Percentiles rank a stretch among this genome's conserved stretches.
Evolutionary conservation across 345 rosid species (phyloP).

Genomic region (Raphanus raphanistrum): DNA sequence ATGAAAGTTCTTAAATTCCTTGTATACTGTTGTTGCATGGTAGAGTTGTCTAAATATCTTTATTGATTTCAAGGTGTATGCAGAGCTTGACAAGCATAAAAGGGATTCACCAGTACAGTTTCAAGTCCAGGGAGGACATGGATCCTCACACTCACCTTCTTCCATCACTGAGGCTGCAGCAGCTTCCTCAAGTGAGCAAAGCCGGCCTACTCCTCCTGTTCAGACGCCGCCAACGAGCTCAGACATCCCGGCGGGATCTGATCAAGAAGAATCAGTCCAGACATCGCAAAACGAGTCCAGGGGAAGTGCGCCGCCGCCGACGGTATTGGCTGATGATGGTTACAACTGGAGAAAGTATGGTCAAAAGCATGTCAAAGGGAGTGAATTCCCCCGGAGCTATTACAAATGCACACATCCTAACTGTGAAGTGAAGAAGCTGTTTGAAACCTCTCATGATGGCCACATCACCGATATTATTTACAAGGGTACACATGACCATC

Average conservation of each 20-base stretch:
- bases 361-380: conserved; percentile 97
- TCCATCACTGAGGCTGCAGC: conserved; percentile 58
- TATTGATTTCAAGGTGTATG: conserved; percentile 69
- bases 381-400: conserved; percentile 97
- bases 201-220: conserved; percentile 52
- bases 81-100: conserved; percentile 63
- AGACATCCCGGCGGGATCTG: conserved; percentile 56
- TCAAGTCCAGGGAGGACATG: conserved; percentile 51
- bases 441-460: conserved; percentile 93
- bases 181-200: conserved; percentile 72
- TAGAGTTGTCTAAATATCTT: conserved; percentile 43
- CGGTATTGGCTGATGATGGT: conserved; percentile 77
- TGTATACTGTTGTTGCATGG: conserved; percentile 11
- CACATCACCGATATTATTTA: conserved; percentile 85
- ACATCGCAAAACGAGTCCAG: conserved; percentile 60
- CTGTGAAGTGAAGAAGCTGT: conserved; percentile 95
- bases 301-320: conserved; percentile 43
- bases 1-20: background rate
- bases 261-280: conserved; percentile 61
- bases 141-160: conserved; percentile 50
- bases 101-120: conserved; percentile 51
- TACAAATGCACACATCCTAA: conserved; percentile 98
- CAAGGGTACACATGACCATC: conserved; percentile 97
- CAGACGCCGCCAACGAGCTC: conserved; percentile 50
- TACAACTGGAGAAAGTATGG: conserved; percentile 99